These are phyloP conservation scores for Styphnolobium japonicum DNA, from an alignment of 306 rosid genomes.

Conservation along the genomic window DNA sequence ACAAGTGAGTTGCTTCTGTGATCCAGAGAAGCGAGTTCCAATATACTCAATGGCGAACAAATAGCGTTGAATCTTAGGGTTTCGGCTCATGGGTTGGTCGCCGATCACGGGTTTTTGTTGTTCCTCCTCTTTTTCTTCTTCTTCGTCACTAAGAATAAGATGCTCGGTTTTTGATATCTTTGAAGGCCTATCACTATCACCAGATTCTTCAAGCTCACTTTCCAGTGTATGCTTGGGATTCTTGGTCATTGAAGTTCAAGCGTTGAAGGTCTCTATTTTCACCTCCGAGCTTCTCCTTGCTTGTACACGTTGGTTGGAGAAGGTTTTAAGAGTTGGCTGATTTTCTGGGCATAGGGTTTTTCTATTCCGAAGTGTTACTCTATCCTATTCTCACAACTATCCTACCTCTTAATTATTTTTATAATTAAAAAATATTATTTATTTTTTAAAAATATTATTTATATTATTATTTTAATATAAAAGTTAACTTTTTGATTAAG, in stretches of 20 bases:
- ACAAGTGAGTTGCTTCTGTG: conserved; percentile 73
- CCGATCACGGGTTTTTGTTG: background rate
- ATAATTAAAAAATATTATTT: no score
- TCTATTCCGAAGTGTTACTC: no score
- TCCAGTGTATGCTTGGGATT: conserved; percentile 48
- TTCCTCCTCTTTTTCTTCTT: background rate
- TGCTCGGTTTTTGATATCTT: conserved; percentile 53
- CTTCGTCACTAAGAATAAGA: conserved; percentile 15
- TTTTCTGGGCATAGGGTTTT: no score
- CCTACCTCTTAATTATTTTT: no score
- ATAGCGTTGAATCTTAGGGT: conserved; percentile 65
- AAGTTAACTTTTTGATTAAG: no score
- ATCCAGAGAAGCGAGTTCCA: conserved; percentile 86
- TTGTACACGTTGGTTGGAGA: no score
- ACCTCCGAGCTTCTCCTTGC: no score
- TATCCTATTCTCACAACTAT: no score
- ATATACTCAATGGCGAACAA: conserved; percentile 79
- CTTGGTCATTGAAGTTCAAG: conserved; percentile 41
- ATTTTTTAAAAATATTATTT: no score
- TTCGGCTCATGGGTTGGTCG: conserved; percentile 41
- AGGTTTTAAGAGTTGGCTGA: no score
- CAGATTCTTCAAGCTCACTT: conserved; percentile 21
- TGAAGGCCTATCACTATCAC: conserved; percentile 41
- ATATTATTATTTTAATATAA: no score
- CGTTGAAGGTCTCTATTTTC: no score